Evolutionary conservation across 2,329 filamentous ascomycete genomes (phyloP).

Genomic region (Didymella exigua): DNA sequence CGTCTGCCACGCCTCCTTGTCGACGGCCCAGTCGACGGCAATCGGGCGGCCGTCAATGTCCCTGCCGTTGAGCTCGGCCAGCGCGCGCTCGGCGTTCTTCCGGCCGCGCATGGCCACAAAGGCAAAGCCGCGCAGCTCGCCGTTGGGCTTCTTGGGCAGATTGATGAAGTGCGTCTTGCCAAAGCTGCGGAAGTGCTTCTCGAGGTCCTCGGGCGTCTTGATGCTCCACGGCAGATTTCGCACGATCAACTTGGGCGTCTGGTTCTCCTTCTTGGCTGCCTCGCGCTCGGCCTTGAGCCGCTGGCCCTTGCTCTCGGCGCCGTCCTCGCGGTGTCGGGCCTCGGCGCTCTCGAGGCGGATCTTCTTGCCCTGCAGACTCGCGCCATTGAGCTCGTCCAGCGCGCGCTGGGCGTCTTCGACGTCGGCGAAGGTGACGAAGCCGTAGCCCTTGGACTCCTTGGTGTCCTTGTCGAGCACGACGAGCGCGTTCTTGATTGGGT

Average conservation of each 20-base stretch:
- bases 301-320: slow-evolving; percentile 49
- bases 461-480: slow-evolving; percentile 85
- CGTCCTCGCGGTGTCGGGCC: slow-evolving; percentile 71
- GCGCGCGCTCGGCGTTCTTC: slow-evolving; percentile 89
- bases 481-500: slow-evolving; percentile 93
- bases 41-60: slow-evolving; percentile 84
- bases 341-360: slow-evolving; percentile 89
- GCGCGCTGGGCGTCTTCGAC: slow-evolving; percentile 86
- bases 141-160: slow-evolving; percentile 75
- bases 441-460: slow-evolving; percentile 88
- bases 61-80: slow-evolving; percentile 86
- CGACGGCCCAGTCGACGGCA: slow-evolving; percentile 96
- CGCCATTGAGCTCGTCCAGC: slow-evolving; percentile 78
- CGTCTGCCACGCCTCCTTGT: slow-evolving; percentile 83
- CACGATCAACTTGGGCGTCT: slow-evolving; percentile 83
- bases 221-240: slow-evolving; percentile 96
- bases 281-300: slow-evolving; percentile 69
- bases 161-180: slow-evolving; percentile 90
- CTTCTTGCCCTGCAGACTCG: slow-evolving; percentile 76
- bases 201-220: slow-evolving; percentile 81
- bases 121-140: slow-evolving; percentile 80
- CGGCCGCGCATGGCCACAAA: slow-evolving; percentile 87
- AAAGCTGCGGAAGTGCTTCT: slow-evolving; percentile 79
- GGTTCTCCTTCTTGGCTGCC: slow-evolving; percentile 66
- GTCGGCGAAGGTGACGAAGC: slow-evolving; percentile 96